Base-by-base conservation (phyloP, 148 eudicot species). In the Pharnaceum exiguum region DNA sequence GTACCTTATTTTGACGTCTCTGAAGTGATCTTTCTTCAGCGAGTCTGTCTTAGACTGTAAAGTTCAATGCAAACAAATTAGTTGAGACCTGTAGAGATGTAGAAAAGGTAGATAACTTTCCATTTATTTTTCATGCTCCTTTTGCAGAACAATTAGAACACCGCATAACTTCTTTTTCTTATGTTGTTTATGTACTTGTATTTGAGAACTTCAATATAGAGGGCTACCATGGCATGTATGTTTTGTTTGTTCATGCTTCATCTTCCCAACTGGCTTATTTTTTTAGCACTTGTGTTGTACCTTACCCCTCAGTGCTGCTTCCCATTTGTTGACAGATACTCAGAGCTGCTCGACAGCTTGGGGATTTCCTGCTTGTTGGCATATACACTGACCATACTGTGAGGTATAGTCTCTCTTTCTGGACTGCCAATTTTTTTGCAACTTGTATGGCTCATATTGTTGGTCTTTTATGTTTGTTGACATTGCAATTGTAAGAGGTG, bases 311-410 rank as follows among this genome's bases (percentile, higher is more conserved):
- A 27, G 22, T 48, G n/a, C 44, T 44, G 24, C 53, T 33, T 48
- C 46, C 63, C 33, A 13, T 72, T n/a, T 43, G 11, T 64, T 12
- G 56, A 46, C 80, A 91, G 98, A 73, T 85, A 63, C 96, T 88
- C 36, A 85, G 85, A 77, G 75, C 68, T 60, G 96, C 98, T 12
- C 72, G 86, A 63, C 86, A 85, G 65, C 96, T 75, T 70, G 96
- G 98, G 46, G 98, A 91, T 72, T 87, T 91, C 75, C 84, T 91
- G 46, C 88, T 88, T 51, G 98, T 91, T 71, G 98, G 98, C 29
- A 69, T 91, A 44, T 85, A 91, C 65, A 22, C 77, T 11, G 98
- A 91, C 66, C 90, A 77, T 67, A 81, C 84, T 57, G 81, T 87
- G 43, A 75, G 98, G 98, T 91, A 79, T 51, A 32, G 44, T 44